These are phyloP conservation scores for Penicillium sp. DNA, from an alignment of 2,329 filamentous ascomycete genomes.

Conservation along the genomic window DNA sequence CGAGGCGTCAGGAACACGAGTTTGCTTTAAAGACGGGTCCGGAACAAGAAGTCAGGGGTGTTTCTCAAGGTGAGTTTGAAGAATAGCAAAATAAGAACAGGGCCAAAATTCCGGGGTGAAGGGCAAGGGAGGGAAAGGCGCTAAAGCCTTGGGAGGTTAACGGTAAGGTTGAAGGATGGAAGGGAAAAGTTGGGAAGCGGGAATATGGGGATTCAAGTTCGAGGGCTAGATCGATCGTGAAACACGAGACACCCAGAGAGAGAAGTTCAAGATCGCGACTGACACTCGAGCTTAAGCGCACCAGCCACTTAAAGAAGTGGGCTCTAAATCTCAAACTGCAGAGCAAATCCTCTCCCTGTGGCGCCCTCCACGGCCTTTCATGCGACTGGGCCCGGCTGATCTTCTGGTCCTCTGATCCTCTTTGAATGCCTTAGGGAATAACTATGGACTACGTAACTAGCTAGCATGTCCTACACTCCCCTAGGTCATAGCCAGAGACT, in stretches of 20 bases:
- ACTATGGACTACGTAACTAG: not conserved
- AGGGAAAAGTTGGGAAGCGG: slow-evolving; percentile 9
- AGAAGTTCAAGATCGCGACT: slow-evolving; percentile 6
- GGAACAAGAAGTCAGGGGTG: slow-evolving; percentile 7
- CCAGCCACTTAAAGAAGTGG: slow-evolving; percentile 12
- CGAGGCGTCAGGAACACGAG: slow-evolving; percentile 9
- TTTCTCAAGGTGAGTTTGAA: not conserved
- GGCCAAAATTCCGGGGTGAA: slow-evolving; percentile 1
- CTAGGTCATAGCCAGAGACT: not conserved
- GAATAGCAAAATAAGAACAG: not conserved
- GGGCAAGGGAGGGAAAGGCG: not conserved
- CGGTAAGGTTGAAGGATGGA: slow-evolving; percentile 1
- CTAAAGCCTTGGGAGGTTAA: not conserved
- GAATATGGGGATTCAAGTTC: slow-evolving; percentile 9
- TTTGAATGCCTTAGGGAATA: not conserved
- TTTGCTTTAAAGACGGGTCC: slow-evolving; percentile 6
- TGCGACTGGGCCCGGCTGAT: too few species aligned
- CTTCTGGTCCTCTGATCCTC: too few species aligned
- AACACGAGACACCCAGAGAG: slow-evolving; percentile 6
- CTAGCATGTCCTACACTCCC: not conserved
- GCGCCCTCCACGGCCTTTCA: not conserved
- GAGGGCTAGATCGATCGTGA: slow-evolving; percentile 4
- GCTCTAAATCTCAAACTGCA: slow-evolving; percentile 5
- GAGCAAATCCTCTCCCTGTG: not conserved
- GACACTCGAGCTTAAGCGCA: slow-evolving; percentile 18